Base-by-base conservation (phyloP, 202 grass and related monocot species). In the Dendrocalamus latiflorus region DNA sequence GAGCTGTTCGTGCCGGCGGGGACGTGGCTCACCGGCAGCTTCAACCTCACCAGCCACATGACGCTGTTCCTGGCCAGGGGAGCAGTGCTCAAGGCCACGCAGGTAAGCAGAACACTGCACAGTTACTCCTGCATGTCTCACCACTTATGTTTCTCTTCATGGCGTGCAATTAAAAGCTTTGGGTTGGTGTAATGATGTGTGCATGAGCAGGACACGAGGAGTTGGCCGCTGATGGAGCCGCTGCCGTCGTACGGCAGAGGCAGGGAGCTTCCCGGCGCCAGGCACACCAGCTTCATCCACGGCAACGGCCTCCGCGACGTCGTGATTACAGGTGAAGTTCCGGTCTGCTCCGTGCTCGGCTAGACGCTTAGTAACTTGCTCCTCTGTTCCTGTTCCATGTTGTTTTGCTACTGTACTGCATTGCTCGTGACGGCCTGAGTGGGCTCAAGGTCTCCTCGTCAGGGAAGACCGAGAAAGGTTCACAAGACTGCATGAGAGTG, bases 41-140 rank as follows among this genome's bases (percentile, higher is more conserved):
- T 97, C 82, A 91, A 97, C 65, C 87, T 97, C 79, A 97, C 91
- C 83, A 93, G 94, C 89, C 91, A 97, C 64, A 97, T 97, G 91
- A 97, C 94, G 39, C 84, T 97, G 1, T 93, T 89, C 72, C 78
- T 93, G 24, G 91, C 84, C 71, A 93, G 59, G 58, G 94, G 89
- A n/a, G 88, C 94, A 17, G 84, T 91, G 74, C 85, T 97, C 58
- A 91, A 88, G 89, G 91, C 91, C 53, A 88, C 70, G 36, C 84
- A 88, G 91, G 91, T 93, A n/a, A n/a, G n/a, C n/a, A n/a, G n/a
- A n/a, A n/a, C n/a, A n/a, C n/a, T n/a, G n/a, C 68, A 9, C 67
- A 17, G 4, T 22, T 41, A 6, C 41, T 13, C 5, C 4, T 5
- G 36, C 18, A 24, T n/a, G 12, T 13, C 12, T n/a, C 6, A 55